Evolutionary conservation across 2,329 filamentous ascomycete species (phyloP), one percentile per base, ranked within the genome.

Genomic region (Penicillium sp.): DNA sequence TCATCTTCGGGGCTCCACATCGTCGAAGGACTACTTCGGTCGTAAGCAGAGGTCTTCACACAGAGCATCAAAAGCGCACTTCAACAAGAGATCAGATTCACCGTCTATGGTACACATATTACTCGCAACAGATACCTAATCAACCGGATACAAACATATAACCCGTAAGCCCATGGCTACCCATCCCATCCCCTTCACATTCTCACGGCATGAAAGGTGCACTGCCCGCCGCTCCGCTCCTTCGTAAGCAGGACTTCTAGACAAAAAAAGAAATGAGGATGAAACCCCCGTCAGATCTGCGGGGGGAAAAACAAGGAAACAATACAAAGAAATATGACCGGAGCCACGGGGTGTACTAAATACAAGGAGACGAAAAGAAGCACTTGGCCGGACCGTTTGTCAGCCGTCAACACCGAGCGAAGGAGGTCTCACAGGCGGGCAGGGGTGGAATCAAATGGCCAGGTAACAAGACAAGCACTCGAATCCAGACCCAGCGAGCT

Each of bases 31-130:
- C 18, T 18, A 18, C 18, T 18, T 18, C 18, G 18, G 18, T 18
- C 18, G 18, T 18, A 18, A 18, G 18, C 18, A 18, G 18, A 18
- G 18, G 18, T 18, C 18, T 18, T 18, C 18, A 18, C 18, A 18
- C 18, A 18, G 18, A 18, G 18, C 18, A 18, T 18, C 18, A 18
- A n/a, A n/a, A 13, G 3, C 3, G 3, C 18, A 37, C 35, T n/a
- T n/a, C 3, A 24, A 37, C 35, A 13, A 32, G 45, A 13, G 39
- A 36, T 58, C 56, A 54, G 48, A 58, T 57, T 57, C 55, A 55
- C 51, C 50, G 11, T 54, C 58, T 60, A 60, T 60, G 50, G 57
- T 60, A 60, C 58, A 60, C 54, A 54, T 41, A 60, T 60, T 59
- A 56, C 49, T 56, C 46, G 50, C 47, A 48, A 56, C 52, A 53